phyloP scores from a whole-genome alignment of 192 early-diverging fungal species.

The Coemansia nantahalensis region DNA sequence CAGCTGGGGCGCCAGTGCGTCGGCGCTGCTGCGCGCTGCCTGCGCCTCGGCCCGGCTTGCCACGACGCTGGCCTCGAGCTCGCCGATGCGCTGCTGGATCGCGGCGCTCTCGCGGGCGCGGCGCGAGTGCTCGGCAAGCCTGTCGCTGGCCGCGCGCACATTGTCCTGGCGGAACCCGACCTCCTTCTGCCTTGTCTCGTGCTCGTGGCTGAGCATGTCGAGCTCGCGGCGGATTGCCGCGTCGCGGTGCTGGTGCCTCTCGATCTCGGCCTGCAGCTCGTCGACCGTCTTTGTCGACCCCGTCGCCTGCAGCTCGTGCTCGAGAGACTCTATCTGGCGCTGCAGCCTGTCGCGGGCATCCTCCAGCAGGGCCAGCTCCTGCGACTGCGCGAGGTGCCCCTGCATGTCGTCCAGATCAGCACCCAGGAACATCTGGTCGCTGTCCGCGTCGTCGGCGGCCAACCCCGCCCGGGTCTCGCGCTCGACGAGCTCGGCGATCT shows the following conservation, averaged over 20 bases:
- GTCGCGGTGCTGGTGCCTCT: conserved; percentile 38
- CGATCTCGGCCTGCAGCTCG: conserved; percentile 64
- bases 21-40: conserved; percentile 18
- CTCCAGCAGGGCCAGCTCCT: conserved; percentile 30
- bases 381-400: conserved; percentile 13
- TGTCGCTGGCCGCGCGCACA: conserved; percentile 22
- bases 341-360: conserved; percentile 40
- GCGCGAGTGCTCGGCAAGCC: conserved; percentile 25
- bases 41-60: conserved; percentile 7
- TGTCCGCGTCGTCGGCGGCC: conserved; percentile 16
- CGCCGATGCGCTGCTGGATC: conserved; percentile 22
- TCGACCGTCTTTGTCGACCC: conserved; percentile 66
- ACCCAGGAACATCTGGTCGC: conserved; percentile 9
- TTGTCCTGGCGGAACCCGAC: conserved; percentile 48
- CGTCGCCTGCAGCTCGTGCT: conserved; percentile 54
- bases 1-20: conserved; percentile 22
- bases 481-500: conserved; percentile 46
- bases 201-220: conserved; percentile 54
- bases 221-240: conserved; percentile 55
- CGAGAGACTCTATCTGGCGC: conserved; percentile 51
- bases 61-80: conserved; percentile 12
- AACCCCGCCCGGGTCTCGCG: conserved; percentile 38
- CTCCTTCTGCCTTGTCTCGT: conserved; percentile 56
- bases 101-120: conserved; percentile 27
- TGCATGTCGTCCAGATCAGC: conserved; percentile 18